These are phyloP conservation scores for Sporothrix pseudoabietina DNA, from an alignment of 2,329 filamentous ascomycete species.

Conservation along the genomic window DNA sequence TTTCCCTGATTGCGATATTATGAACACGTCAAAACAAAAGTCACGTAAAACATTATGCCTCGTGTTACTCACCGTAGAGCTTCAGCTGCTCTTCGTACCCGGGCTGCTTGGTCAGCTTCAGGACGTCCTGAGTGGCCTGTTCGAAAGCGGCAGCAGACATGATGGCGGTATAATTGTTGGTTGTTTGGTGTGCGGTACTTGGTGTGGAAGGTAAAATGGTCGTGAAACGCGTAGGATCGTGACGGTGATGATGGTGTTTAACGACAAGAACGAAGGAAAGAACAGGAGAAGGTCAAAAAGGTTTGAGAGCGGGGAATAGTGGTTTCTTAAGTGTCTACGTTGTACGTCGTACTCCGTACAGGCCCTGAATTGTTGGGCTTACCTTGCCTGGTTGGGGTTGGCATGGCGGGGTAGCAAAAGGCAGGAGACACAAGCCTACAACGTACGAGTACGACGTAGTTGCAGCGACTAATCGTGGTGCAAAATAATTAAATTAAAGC, in stretches of 20 bases:
- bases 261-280: background rate
- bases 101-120: background rate
- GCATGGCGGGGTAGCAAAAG: conserved; percentile 3
- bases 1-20: background rate
- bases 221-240: background rate
- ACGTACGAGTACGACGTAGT: background rate
- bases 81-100: background rate
- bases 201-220: background rate
- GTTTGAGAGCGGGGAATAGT: background rate
- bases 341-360: too few relatives aligned
- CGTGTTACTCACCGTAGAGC: background rate
- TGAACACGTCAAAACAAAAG: background rate
- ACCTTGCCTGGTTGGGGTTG: conserved; percentile 2
- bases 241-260: background rate
- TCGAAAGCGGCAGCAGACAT: conserved; percentile 13
- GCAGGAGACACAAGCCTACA: background rate
- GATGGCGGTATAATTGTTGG: background rate
- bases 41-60: background rate
- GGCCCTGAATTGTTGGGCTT: conserved; percentile 7
- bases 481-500: background rate
- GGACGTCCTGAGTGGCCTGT: background rate
- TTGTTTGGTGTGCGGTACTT: background rate
- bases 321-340: background rate
- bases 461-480: background rate
- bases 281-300: background rate